These are phyloP conservation scores for Kodamaea neixiangensis DNA, from an alignment of 805 yeast genomes.

Conservation along the genomic window DNA sequence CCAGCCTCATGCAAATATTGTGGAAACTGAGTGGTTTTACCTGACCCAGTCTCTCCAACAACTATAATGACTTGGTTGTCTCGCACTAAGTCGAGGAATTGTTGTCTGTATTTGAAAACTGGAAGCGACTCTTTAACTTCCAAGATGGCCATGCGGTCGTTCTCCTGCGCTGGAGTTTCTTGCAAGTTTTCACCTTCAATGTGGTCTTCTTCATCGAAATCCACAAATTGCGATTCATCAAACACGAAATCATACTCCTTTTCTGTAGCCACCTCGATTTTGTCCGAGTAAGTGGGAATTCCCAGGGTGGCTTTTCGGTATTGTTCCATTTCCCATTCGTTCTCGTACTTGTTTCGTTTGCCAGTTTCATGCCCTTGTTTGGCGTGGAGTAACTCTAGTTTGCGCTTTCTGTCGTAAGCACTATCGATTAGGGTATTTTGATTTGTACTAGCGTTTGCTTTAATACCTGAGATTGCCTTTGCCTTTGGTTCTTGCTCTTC, in stretches of 20 bases:
- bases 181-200: conserved; percentile 30
- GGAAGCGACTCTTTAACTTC: conserved; percentile 71
- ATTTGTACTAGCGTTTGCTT: too few species aligned
- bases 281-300: conserved; percentile 32
- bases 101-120: conserved; percentile 62
- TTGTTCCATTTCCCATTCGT: conserved; percentile 59
- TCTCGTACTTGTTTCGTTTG: conserved; percentile 24
- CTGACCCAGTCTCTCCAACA: conserved; percentile 91
- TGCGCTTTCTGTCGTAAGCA: conserved; percentile 44
- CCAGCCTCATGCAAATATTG: conserved; percentile 87
- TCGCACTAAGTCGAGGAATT: conserved; percentile 59
- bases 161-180: conserved; percentile 27
- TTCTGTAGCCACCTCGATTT: conserved; percentile 41
- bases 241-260: conserved; percentile 72
- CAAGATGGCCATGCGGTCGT: conserved; percentile 13
- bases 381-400: conserved; percentile 49
- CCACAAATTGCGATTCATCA: conserved; percentile 62
- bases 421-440: neutral
- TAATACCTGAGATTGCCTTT: too few species aligned
- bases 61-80: conserved; percentile 69
- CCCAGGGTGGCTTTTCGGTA: conserved; percentile 40
- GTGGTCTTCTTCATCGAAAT: conserved; percentile 49
- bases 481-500: neutral
- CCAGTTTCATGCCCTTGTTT: conserved; percentile 27
- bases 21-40: conserved; percentile 92